These are phyloP conservation scores for Tanacetum coccineum DNA, from an alignment of 129 eudicot species.

Conservation along the genomic window DNA sequence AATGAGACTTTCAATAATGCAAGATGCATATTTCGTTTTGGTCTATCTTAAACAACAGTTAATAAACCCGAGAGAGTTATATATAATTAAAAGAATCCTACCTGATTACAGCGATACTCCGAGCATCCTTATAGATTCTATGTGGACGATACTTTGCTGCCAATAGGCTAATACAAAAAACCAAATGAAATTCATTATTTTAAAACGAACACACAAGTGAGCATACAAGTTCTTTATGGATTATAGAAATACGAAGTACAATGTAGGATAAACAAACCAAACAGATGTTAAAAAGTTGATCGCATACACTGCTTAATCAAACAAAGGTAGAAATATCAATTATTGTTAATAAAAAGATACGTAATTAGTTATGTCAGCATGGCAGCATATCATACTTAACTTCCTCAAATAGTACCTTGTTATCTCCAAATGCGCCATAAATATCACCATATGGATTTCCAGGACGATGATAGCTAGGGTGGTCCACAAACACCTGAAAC, in stretches of 20 bases:
- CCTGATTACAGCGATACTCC: slow-evolving; percentile 78
- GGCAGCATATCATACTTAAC: neutral
- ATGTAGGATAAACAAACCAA: neutral
- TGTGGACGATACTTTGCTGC: slow-evolving; percentile 86
- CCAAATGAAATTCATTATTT: neutral
- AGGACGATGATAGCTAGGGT: slow-evolving; percentile 81
- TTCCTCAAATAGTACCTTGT: slow-evolving; percentile 52
- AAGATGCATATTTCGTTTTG: neutral
- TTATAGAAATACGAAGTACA: neutral
- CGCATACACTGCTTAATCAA: slow-evolving; percentile 87
- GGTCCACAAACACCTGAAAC: slow-evolving; percentile 85
- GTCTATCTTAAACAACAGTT: neutral
- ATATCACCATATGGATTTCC: slow-evolving; percentile 90
- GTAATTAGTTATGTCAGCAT: neutral
- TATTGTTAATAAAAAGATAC: neutral
- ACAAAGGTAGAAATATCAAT: neutral
- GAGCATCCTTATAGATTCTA: slow-evolving; percentile 80
- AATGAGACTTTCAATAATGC: neutral
- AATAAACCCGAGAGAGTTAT: neutral
- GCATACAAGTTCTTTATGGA: neutral
- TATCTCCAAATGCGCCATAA: slow-evolving; percentile 91
- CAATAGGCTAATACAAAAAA: slow-evolving; percentile 45
- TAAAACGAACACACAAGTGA: neutral
- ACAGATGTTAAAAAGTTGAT: slow-evolving; percentile 7
- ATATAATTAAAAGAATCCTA: slow-evolving; percentile 19